Conservation (phyloP, 192 early-diverging fungal genomes). For the Backusella morwellensis region DNA sequence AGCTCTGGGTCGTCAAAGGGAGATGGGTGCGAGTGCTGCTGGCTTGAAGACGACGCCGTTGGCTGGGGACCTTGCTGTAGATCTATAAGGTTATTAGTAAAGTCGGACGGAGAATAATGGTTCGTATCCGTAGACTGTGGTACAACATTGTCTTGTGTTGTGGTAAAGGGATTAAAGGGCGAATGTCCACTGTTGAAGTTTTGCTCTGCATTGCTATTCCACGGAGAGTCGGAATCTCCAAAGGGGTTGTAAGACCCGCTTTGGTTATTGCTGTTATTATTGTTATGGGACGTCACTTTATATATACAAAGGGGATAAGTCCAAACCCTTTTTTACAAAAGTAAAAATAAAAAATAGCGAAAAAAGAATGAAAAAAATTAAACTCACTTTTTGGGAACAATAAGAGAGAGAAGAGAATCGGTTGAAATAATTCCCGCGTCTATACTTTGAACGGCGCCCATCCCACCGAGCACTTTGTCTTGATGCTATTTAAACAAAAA, state of each 20-base stretch:
- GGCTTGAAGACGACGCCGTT: constrained; percentile 7
- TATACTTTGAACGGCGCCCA: not conserved
- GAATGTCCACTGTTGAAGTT: not conserved
- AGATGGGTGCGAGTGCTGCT: not conserved
- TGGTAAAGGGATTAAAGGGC: constrained; percentile 9
- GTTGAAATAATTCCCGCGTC: not conserved
- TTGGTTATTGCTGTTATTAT: constrained; percentile 8
- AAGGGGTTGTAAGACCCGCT: constrained; percentile 1
- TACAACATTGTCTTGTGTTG: constrained; percentile 7
- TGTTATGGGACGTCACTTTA: constrained; percentile 23
- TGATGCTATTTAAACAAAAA: not conserved
- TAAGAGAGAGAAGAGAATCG: not conserved
- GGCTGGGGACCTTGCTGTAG: constrained; percentile 11
- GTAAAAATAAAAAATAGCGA: not conserved
- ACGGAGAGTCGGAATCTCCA: constrained; percentile 8
- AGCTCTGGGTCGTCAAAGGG: not conserved
- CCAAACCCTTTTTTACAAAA: not conserved
- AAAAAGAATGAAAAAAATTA: not conserved
- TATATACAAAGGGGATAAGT: not conserved
- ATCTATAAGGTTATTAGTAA: constrained; percentile 6
- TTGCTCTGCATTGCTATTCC: constrained; percentile 1
- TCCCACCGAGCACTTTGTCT: not conserved
- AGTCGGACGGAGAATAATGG: constrained; percentile 17
- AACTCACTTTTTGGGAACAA: not conserved
- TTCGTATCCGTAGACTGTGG: not conserved